Conservation (phyloP, 495 filamentous ascomycete species). For the Aspergillus avenaceus region DNA sequence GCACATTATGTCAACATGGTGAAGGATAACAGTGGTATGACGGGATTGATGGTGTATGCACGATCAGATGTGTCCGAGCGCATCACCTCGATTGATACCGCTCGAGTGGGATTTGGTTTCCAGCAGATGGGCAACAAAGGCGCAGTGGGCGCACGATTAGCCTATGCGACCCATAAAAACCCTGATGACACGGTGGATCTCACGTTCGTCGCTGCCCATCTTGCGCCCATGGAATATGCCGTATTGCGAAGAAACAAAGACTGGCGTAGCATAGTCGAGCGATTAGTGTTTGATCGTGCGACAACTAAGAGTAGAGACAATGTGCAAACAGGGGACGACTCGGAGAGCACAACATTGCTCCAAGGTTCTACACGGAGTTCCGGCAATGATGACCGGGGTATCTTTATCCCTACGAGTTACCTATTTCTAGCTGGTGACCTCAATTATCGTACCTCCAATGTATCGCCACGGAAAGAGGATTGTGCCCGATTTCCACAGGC, state of each 20-base stretch:
- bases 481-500: conserved; percentile 58
- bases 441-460: conserved; percentile 80
- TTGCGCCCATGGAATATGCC: conserved; percentile 78
- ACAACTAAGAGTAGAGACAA: conserved; percentile 3
- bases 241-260: conserved; percentile 71
- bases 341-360: conserved; percentile 41
- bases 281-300: conserved; percentile 61
- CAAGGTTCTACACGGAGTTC: conserved; percentile 18
- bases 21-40: conserved; percentile 78
- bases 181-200: conserved; percentile 51
- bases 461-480: conserved; percentile 50
- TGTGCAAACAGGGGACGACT: conserved; percentile 21
- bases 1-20: conserved; percentile 48
- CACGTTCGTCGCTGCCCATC: conserved; percentile 83
- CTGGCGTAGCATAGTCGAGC: conserved; percentile 76
- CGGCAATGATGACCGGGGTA: conserved; percentile 27
- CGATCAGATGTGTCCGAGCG: conserved; percentile 49
- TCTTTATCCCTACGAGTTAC: conserved; percentile 73
- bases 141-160: conserved; percentile 73
- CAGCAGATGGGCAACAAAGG: conserved; percentile 94
- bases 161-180: conserved; percentile 36
- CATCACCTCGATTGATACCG: conserved; percentile 60
- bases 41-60: conserved; percentile 77
- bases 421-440: conserved; percentile 87
- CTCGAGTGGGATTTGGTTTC: conserved; percentile 75